A percentile compares a stretch with the other conserved stretches of the same genome.
phyloP scores from a whole-genome alignment of 306 rosid species.

The Pachyrhizus erosus region DNA sequence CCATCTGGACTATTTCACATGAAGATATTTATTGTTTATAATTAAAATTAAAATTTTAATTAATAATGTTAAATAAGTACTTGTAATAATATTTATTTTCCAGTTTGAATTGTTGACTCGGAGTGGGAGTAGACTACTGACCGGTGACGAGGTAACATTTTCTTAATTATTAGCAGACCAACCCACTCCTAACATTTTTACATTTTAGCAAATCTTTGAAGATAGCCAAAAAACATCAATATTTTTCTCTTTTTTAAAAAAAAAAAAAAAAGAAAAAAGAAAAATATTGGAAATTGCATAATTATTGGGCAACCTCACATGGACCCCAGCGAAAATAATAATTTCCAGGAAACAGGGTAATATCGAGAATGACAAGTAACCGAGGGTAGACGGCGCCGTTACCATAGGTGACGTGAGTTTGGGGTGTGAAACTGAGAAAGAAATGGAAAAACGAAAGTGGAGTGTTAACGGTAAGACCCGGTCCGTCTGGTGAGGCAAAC shows the following conservation, averaged over 20 bases:
- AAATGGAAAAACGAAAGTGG: neutral
- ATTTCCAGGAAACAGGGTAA: slow-evolving; percentile 31
- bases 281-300: neutral
- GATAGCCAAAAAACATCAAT: neutral
- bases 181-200: neutral
- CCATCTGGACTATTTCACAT: too few species aligned
- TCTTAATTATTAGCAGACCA: too few species aligned
- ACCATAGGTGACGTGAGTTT: neutral
- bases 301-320: neutral
- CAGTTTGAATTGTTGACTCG: neutral
- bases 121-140: neutral
- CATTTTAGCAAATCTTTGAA: too few species aligned
- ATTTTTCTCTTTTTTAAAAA: neutral
- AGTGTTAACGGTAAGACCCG: slow-evolving; percentile 38
- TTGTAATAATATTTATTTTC: too few species aligned
- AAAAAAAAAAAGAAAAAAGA: too few species aligned
- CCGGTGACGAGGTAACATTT: neutral
- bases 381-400: slow-evolving; percentile 34
- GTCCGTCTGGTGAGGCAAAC: too few species aligned
- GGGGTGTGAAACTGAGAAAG: too few species aligned
- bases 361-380: slow-evolving; percentile 37
- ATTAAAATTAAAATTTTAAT: too few species aligned
- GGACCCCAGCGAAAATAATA: slow-evolving; percentile 41
- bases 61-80: too few species aligned
- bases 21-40: too few species aligned